These are phyloP conservation scores for Dimocarpus longan DNA, from an alignment of 345 rosid species.

Conservation along the genomic window DNA sequence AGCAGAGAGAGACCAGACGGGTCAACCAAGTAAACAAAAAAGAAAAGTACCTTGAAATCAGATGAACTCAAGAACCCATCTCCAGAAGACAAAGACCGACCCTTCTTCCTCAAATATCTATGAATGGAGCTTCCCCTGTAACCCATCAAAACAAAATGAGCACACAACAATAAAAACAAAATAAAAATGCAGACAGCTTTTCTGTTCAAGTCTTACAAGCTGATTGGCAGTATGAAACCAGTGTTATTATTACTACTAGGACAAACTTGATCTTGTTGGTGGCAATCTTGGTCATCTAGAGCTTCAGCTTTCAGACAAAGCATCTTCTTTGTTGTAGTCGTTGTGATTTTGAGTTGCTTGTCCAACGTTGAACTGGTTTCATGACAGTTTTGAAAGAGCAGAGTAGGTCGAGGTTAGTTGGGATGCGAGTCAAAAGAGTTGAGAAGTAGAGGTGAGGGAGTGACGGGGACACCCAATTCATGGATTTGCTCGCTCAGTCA, in stretches of 20 bases:
- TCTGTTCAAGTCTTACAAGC: conserved; percentile 39
- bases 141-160: conserved; percentile 15
- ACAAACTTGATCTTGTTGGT: conserved; percentile 25
- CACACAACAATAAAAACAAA: not conserved
- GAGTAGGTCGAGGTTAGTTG: not conserved
- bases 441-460: not conserved
- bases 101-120: conserved; percentile 51
- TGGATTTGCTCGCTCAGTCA: not conserved
- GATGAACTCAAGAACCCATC: conserved; percentile 51
- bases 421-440: not conserved
- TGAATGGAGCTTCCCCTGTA: conserved; percentile 60
- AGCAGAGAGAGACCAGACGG: not conserved
- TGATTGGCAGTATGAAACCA: conserved; percentile 53
- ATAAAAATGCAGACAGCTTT: not conserved
- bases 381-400: not conserved
- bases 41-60: conserved; percentile 48
- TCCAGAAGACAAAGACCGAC: conserved; percentile 54
- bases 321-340: conserved; percentile 32
- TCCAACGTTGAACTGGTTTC: not conserved
- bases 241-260: conserved; percentile 28
- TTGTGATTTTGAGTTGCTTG: not conserved
- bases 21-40: not conserved
- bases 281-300: conserved; percentile 40
- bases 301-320: conserved; percentile 62
- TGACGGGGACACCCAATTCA: not conserved